A percentile compares a stretch with the other conserved stretches of the same genome.
These are phyloP conservation scores for Torulaspora indica DNA, from an alignment of 805 yeast species.

Conservation along the genomic window DNA sequence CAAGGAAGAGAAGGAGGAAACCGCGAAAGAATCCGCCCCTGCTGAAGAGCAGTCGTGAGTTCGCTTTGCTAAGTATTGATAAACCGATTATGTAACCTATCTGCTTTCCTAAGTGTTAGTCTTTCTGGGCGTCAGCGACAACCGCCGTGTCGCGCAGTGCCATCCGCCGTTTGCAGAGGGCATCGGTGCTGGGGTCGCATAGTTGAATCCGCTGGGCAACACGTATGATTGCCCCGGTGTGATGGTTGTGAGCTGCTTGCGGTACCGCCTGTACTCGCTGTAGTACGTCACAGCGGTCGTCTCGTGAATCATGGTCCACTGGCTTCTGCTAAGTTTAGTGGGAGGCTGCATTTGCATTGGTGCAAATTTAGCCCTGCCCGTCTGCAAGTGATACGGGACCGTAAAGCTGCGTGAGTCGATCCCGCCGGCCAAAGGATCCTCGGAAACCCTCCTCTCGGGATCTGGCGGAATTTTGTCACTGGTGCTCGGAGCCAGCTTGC, in stretches of 20 bases:
- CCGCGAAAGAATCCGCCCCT: slow-evolving; percentile 8
- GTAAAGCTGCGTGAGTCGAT: slow-evolving; percentile 49
- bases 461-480: slow-evolving; percentile 41
- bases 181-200: slow-evolving; percentile 63
- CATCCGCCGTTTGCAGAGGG: slow-evolving; percentile 53
- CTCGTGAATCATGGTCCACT: slow-evolving; percentile 61
- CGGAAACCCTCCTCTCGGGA: slow-evolving; percentile 26
- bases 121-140: slow-evolving; percentile 30
- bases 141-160: slow-evolving; percentile 53
- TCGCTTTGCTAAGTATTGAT: neutral
- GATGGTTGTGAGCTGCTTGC: slow-evolving; percentile 50
- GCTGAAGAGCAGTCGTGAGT: slow-evolving; percentile 10
- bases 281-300: slow-evolving; percentile 61
- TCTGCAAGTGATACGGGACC: slow-evolving; percentile 68
- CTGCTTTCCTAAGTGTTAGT: slow-evolving; percentile 8
- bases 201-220: slow-evolving; percentile 54
- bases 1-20: slow-evolving; percentile 6
- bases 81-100: neutral
- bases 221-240: slow-evolving; percentile 84
- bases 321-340: slow-evolving; percentile 54
- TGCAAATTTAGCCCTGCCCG: slow-evolving; percentile 72
- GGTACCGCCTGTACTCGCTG: slow-evolving; percentile 34
- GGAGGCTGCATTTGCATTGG: slow-evolving; percentile 93
- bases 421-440: slow-evolving; percentile 12
- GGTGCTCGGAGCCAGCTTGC: slow-evolving; percentile 39